These are phyloP conservation scores for Iris macrosiphon DNA, from an alignment of 106 monocot species.

Conservation along the genomic window DNA sequence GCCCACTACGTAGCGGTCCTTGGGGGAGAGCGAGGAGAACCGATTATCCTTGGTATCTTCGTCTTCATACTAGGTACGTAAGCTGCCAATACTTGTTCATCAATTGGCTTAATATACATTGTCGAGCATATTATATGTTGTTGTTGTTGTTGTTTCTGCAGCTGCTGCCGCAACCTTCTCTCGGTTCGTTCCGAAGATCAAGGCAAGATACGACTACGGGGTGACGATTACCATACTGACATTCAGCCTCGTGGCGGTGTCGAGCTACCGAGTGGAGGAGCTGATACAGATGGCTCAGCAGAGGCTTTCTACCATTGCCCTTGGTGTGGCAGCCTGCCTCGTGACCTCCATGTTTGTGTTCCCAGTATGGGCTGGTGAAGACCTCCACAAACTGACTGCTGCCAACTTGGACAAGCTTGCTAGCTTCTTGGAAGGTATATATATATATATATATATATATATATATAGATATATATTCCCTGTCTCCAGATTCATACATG, in stretches of 20 bases:
- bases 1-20: constrained; percentile 36
- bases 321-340: constrained; percentile 39
- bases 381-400: constrained; percentile 37
- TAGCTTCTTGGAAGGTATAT: constrained; percentile 39
- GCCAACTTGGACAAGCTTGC: constrained; percentile 48
- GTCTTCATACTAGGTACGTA: constrained; percentile 39
- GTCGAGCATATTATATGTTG: too few species aligned
- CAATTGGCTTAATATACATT: too few species aligned
- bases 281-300: constrained; percentile 41
- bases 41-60: constrained; percentile 37
- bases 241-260: constrained; percentile 59
- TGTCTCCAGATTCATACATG: too few species aligned
- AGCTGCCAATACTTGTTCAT: too few species aligned
- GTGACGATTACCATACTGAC: constrained; percentile 61
- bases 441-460: neutral
- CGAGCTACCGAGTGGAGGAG: constrained; percentile 54
- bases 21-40: constrained; percentile 34
- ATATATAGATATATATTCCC: too few species aligned
- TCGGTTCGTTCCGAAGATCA: constrained; percentile 55
- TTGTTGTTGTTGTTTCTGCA: too few species aligned
- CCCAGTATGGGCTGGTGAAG: constrained; percentile 64
- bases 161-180: constrained; percentile 52
- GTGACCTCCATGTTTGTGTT: constrained; percentile 34
- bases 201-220: constrained; percentile 65
- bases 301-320: constrained; percentile 39